These are phyloP conservation scores for Suillus variegatus DNA, from an alignment of 768 basidiomycete species.

Conservation along the genomic window DNA sequence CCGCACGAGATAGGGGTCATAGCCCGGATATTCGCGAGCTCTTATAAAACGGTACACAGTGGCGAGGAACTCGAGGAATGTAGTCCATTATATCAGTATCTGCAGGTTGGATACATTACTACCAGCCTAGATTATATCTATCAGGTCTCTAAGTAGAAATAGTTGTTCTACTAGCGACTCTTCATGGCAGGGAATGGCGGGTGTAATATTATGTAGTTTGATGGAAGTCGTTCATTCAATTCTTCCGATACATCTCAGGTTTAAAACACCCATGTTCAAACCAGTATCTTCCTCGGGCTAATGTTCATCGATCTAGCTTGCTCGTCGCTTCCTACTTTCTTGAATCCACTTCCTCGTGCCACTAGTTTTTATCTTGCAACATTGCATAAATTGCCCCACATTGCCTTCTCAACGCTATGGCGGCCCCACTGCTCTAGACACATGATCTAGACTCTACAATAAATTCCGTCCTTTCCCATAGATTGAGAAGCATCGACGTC, in stretches of 20 bases:
- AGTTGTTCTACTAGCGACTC: neutral
- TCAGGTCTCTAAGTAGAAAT: no score
- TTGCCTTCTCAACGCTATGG: constrained; percentile 30
- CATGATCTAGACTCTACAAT: no score
- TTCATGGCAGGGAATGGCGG: no score
- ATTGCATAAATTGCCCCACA: constrained; percentile 23
- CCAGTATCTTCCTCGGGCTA: constrained; percentile 27
- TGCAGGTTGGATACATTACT: neutral
- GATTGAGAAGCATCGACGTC: no score
- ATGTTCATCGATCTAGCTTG: constrained; percentile 31
- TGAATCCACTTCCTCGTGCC: constrained; percentile 29
- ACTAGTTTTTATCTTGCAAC: neutral
- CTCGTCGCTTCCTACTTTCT: constrained; percentile 28
- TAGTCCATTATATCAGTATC: no score
- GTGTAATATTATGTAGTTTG: neutral
- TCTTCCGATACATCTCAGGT: constrained; percentile 6
- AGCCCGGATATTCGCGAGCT: neutral
- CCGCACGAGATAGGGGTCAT: neutral
- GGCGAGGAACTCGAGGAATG: neutral
- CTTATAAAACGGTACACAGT: neutral
- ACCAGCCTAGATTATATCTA: neutral
- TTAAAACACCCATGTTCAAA: constrained; percentile 33
- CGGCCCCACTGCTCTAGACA: neutral
- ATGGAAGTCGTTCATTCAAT: neutral
- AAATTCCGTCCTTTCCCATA: no score